Base-by-base conservation (phyloP, 2,329 filamentous ascomycete genomes). In the Ampelomyces quisqualis region DNA sequence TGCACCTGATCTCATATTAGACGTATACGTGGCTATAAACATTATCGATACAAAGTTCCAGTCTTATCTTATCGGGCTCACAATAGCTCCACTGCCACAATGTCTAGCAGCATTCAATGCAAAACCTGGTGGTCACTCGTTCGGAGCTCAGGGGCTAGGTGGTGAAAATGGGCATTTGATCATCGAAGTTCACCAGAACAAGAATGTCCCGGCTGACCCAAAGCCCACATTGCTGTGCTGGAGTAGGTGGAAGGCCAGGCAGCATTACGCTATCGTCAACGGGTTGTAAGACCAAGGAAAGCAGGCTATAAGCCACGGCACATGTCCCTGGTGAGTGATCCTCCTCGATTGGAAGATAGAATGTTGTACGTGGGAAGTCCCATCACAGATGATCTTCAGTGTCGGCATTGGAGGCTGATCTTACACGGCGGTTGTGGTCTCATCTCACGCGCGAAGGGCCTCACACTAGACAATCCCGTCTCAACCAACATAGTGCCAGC, bases 61-160 rank as follows among this genome's bases (percentile, higher is more conserved):
- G 9, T 7, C 13, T 19, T 17, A 24, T 27, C 22, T 28, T 18
- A 5, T n/a, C 15, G 10, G 23, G 11, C 33, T n/a, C n/a, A n/a
- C n/a, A n/a, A n/a, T n/a, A n/a, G n/a, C n/a, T n/a, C n/a, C n/a
- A n/a, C n/a, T n/a, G 17, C 30, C 9, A 32, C 30, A 13, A 4
- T 20, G n/a, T n/a, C n/a, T n/a, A n/a, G n/a, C n/a, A n/a, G n/a
- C n/a, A n/a, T 77, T 84, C 0, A 79, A 82, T 53, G 75, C 80
- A 11, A 77, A 73, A 45, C 81, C 78, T 2, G 81, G 81, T 9
- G 81, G 81, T 0, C 81, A 84, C 50, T 82, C 78, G 0, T 85
- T 80, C 47, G 80, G 61, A 1, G 70, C 72, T 0, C 70, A 73
- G 35, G 73, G 72, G 0, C 64, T 76, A 1, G 73, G 73, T 14